These are phyloP conservation scores for Lichtheimia ornata DNA, from an alignment of 371 early-diverging fungal species.

Conservation along the genomic window DNA sequence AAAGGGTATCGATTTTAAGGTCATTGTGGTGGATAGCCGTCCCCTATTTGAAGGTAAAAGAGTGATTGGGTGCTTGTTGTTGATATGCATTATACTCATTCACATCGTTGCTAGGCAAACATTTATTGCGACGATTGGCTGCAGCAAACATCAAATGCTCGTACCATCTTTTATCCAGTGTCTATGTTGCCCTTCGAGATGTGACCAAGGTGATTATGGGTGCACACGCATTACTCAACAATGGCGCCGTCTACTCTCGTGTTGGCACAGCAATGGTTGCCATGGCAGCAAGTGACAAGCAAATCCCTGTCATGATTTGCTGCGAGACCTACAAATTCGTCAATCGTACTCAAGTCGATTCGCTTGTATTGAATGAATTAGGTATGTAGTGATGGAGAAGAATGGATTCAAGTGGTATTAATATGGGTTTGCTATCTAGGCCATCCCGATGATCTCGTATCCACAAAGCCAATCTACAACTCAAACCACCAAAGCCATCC, in stretches of 20 bases:
- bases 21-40: constrained; percentile 93
- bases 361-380: constrained; percentile 95
- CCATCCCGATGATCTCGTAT: constrained; percentile 79
- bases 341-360: constrained; percentile 91
- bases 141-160: constrained; percentile 77
- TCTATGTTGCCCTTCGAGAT: constrained; percentile 78
- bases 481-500: constrained; percentile 21
- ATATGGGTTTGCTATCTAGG: constrained; percentile 33
- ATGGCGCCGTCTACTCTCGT: constrained; percentile 92
- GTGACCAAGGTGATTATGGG: constrained; percentile 94
- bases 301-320: constrained; percentile 93
- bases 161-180: constrained; percentile 68
- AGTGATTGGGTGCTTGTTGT: not conserved
- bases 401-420: not conserved
- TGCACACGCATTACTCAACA: constrained; percentile 88
- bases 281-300: constrained; percentile 84
- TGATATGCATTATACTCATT: not conserved
- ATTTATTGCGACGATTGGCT: constrained; percentile 63
- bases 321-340: constrained; percentile 97
- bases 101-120: constrained; percentile 53
- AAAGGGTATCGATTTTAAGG: constrained; percentile 80
- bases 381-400: constrained; percentile 41
- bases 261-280: constrained; percentile 93
- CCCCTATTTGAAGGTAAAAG: constrained; percentile 82
- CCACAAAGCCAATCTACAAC: constrained; percentile 47